Conservation (phyloP, 768 basidiomycete genomes). For the Gloeostereum incarnatum region DNA sequence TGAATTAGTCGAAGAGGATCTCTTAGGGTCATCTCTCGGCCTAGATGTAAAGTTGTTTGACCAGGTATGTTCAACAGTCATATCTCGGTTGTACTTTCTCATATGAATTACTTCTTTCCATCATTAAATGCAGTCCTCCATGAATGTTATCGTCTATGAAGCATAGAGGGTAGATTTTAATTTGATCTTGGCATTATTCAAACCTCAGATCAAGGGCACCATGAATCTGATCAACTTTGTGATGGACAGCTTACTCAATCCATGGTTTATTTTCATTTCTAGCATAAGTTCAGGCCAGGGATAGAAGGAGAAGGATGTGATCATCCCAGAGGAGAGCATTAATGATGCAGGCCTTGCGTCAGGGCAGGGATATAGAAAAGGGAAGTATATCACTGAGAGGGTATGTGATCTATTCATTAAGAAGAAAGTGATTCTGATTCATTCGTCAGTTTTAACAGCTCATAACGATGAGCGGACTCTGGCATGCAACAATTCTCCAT, state of each 20-base stretch:
- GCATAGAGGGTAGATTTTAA: slow-evolving; percentile 32
- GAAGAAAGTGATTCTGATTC: background rate
- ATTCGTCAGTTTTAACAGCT: slow-evolving; percentile 9
- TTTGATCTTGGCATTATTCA: slow-evolving; percentile 21
- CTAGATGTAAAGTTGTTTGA: too few species aligned
- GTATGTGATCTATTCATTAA: slow-evolving; percentile 3
- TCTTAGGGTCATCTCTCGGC: too few species aligned
- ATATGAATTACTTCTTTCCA: too few species aligned
- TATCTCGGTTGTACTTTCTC: too few species aligned
- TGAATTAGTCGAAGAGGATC: too few species aligned
- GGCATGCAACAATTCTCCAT: slow-evolving; percentile 14
- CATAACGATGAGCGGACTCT: slow-evolving; percentile 16
- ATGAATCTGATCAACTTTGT: slow-evolving; percentile 19
- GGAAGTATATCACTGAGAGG: slow-evolving; percentile 14
- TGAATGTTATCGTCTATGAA: slow-evolving; percentile 20
- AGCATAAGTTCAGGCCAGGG: slow-evolving; percentile 18
- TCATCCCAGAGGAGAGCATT: slow-evolving; percentile 14
- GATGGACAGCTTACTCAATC: slow-evolving; percentile 1
- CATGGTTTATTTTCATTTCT: slow-evolving; percentile 19
- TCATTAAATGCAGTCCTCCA: slow-evolving; percentile 9
- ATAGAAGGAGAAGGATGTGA: slow-evolving; percentile 16
- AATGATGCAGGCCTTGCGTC: slow-evolving; percentile 5
- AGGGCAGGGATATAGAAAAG: slow-evolving; percentile 10
- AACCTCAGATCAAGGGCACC: slow-evolving; percentile 19
- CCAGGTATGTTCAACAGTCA: too few species aligned